Evolutionary conservation across 345 rosid genomes (phyloP).

Genomic region (Lepidium sativum): DNA sequence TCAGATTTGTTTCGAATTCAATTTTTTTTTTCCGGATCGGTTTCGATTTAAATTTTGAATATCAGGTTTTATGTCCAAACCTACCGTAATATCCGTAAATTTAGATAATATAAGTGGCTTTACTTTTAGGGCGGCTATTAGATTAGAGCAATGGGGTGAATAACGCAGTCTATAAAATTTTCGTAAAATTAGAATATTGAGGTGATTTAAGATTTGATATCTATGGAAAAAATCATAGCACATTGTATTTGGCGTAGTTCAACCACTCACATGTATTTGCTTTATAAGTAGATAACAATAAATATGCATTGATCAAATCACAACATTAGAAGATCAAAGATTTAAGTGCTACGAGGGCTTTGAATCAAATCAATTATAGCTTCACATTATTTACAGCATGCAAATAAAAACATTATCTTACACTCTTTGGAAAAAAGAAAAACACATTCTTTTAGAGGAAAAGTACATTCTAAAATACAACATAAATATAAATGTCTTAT

Average conservation of each 20-base stretch:
- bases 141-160: not conserved
- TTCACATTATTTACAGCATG: constrained; percentile 1
- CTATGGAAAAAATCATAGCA: not conserved
- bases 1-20: too few species aligned
- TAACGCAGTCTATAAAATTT: not conserved
- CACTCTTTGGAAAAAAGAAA: not conserved
- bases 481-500: too few species aligned
- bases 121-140: not conserved
- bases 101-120: not conserved
- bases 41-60: too few species aligned
- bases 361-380: not conserved
- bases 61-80: too few species aligned
- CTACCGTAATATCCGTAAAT: not conserved
- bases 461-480: too few species aligned
- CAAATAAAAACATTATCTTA: constrained; percentile 1
- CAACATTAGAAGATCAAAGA: not conserved
- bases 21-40: too few species aligned
- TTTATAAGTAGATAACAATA: not conserved
- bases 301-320: not conserved
- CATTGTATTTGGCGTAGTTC: not conserved
- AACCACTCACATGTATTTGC: not conserved
- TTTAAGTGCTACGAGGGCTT: not conserved
- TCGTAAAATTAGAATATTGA: not conserved
- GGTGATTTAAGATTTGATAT: not conserved
- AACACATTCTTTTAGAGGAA: too few species aligned